Base-by-base conservation (phyloP, 352 stramenopile genomes). In the Phytophthora pini region DNA sequence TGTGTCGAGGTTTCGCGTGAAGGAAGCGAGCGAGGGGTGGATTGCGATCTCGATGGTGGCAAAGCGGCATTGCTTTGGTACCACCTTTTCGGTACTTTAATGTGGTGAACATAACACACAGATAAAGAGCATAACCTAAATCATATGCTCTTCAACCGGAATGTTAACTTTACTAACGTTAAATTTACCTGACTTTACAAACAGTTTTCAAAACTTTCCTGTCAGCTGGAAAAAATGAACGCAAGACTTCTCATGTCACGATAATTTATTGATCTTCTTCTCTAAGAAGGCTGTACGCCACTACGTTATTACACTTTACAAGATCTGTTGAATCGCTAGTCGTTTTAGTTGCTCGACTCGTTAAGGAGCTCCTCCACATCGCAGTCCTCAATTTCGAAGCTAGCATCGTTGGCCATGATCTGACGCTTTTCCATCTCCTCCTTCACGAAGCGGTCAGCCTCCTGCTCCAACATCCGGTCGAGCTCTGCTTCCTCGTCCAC, bases 321-420 rank as follows among this genome's bases (percentile, higher is more conserved):
- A 8, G 10, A 34, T 11, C 31, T 11, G 31, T 34, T 34, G 6
- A 8, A 29, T 57, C 40, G 32, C 61, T 72, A 61, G 57, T 36
- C 17, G 29, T 5, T 4, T 5, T 61, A 68, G 41, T 31, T 68
- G 31, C 39, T 66, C 17, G 44, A 61, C 65, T 90, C 83, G 53
- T 67, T 68, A 0, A 90, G 60, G 13, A 93, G 55, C 57, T 90
- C 84, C 22, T 90, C 84, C 24, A 93, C 69, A 34, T 90, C 84
- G 12, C 70, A 52, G 54, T 90, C 81, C 45, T 90, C 73, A 29
- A 91, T 87, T 20, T 82, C 74, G 7, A 81, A 48, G 6, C 66
- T 54, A 12, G 75, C 76, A 15, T 77, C 66, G 15, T 49, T 44
- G 2, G 38, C 31, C 1, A 49, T 48, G 13, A 58, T n/a, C 29